A percentile compares a stretch with the other conserved stretches of the same genome.
phyloP scores from a whole-genome alignment of 306 rosid genomes.

The Cicer yamashitae region DNA sequence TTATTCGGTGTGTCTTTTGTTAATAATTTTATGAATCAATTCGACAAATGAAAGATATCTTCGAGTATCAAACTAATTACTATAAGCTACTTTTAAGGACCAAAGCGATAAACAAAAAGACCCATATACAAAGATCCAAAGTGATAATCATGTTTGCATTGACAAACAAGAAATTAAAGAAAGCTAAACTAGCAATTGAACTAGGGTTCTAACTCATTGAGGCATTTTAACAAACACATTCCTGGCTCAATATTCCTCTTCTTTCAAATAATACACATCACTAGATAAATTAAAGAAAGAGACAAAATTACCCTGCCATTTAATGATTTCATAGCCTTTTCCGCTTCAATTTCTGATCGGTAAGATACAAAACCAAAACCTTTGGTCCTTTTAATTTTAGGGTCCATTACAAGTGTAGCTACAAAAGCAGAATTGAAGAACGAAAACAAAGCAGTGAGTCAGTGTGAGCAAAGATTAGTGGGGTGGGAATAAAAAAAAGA shows the following conservation, averaged over 20 bases:
- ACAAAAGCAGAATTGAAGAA: conserved; percentile 16
- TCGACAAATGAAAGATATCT: no score
- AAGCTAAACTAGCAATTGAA: conserved; percentile 6
- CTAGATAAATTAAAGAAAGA: neutral
- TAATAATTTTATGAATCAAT: no score
- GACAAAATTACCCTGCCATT: conserved; percentile 74
- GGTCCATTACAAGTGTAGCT: conserved; percentile 64
- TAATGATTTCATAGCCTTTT: conserved; percentile 73
- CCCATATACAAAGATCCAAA: no score
- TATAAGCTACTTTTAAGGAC: no score
- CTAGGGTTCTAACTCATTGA: neutral
- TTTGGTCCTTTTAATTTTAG: conserved; percentile 68
- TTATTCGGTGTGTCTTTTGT: no score
- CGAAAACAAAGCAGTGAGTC: neutral
- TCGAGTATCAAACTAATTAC: no score
- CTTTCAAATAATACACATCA: neutral
- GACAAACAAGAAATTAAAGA: neutral
- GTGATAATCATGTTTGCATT: neutral
- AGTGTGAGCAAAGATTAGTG: no score
- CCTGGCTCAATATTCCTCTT: neutral
- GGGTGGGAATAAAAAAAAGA: conserved; percentile 22
- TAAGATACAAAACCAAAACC: conserved; percentile 87
- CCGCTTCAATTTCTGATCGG: conserved; percentile 62
- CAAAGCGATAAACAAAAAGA: no score
- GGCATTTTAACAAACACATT: conserved; percentile 45